A percentile compares a stretch with the other conserved stretches of the same genome.
Evolutionary conservation across 768 basidiomycete genomes (phyloP).

Genomic region (Coprinellus aureogranulatus): DNA sequence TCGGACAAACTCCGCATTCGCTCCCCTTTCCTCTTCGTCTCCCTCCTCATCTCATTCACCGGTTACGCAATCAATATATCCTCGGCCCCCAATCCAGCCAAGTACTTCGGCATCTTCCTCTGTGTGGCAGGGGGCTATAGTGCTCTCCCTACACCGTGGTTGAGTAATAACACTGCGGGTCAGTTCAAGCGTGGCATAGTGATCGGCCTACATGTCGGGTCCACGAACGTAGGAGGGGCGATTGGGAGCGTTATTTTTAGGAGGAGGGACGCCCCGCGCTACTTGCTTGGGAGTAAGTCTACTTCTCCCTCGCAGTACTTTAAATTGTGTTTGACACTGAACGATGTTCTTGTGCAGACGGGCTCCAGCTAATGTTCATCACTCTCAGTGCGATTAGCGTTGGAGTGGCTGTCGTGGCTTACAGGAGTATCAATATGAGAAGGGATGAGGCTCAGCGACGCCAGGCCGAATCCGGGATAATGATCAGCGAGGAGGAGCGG

Average conservation of each 20-base stretch:
- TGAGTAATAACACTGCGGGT: conserved; percentile 63
- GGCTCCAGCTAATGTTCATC: conserved; percentile 64
- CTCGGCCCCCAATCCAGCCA: conserved; percentile 45
- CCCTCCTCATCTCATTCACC: conserved; percentile 47
- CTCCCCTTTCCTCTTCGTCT: conserved; percentile 56
- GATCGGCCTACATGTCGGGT: conserved; percentile 66
- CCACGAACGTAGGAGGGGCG: conserved; percentile 64
- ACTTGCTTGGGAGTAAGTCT: conserved; percentile 58
- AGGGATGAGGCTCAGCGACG: conserved; percentile 40
- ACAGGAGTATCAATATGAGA: conserved; percentile 53
- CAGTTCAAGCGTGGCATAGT: conserved; percentile 70
- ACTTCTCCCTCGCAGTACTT: background rate
- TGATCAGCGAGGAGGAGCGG: conserved; percentile 29
- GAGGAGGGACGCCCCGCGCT: conserved; percentile 56
- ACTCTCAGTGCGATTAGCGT: conserved; percentile 58
- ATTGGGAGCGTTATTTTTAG: conserved; percentile 66
- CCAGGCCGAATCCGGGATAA: conserved; percentile 20
- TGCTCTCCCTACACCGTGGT: conserved; percentile 63
- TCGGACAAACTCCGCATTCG: conserved; percentile 58
- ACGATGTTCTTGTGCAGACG: conserved; percentile 39
- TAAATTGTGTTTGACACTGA: background rate
- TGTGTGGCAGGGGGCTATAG: conserved; percentile 63
- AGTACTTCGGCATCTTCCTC: conserved; percentile 75
- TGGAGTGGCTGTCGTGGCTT: conserved; percentile 46
- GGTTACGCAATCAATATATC: conserved; percentile 69